Evolutionary conservation across 345 rosid species (phyloP), one percentile per base, ranked within the genome.

Genomic region (Laguncularia racemosa): DNA sequence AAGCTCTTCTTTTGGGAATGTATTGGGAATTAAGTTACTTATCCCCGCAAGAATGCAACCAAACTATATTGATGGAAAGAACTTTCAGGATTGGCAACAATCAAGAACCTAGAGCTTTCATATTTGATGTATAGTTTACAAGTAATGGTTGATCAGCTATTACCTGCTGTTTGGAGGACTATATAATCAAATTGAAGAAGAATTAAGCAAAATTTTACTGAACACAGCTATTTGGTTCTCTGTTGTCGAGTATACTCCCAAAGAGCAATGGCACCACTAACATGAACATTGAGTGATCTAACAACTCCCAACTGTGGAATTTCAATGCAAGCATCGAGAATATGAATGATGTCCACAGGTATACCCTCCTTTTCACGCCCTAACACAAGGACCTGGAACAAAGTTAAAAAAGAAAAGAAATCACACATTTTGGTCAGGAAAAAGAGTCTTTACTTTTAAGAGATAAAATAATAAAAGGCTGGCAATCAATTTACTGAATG

Each of bases 241-340:
- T 89, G 97, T 63, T 89, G 99, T 60, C 97, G 73, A 64, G 99
- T 86, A 67, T 93, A 93, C 73, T 89, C 99, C 99, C 97, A 89
- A 15, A 93, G 84, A 17, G 97, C 97, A 62, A 89, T 87, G 67
- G 97, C 99, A 2, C 96, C 96, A 53, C 97, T 93, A 52, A 93
- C 99, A 48, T 89, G 99, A 52, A 89, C 96, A 47, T 93, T 85
- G 58, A 93, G 96, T 1, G 99, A 93, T 58, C 99, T 76, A 53
- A 93, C 95, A 52, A 93, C 88, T 65, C 99, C 99, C 63, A 93
- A 64, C 64, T 89, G 97, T 20, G 99, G 99, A 71, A 92, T 92
- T 77, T 92, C 95, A 8, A 92, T 59, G 77, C 98, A 92, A 65
- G 89, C 88, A 63, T 92, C 98, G 48, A 89, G 61, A 20, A 84